phyloP scores from a whole-genome alignment of 202 grass and related monocot genomes.

The Carex sylvatica region DNA sequence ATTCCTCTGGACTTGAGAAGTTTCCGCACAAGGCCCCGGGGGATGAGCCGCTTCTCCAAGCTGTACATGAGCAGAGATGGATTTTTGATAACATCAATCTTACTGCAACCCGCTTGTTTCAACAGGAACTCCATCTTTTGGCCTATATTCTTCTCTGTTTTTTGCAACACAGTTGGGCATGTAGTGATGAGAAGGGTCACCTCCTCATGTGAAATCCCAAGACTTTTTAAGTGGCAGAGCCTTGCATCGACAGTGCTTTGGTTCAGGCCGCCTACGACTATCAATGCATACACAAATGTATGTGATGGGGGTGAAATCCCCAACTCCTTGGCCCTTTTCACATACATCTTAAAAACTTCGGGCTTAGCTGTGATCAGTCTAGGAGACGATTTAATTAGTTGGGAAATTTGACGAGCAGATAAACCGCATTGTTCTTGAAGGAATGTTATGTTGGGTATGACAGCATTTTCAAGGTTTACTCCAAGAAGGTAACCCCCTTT shows the following conservation, averaged over 20 bases:
- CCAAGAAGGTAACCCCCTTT: not conserved
- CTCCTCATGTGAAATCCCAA: constrained; percentile 32
- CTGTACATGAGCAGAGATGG: not conserved
- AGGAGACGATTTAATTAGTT: not conserved
- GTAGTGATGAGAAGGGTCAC: constrained; percentile 19
- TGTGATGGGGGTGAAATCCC: not conserved
- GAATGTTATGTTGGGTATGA: constrained; percentile 39
- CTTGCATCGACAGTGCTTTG: not conserved
- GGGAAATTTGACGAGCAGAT: not conserved
- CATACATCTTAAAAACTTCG: constrained; percentile 8
- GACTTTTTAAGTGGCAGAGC: constrained; percentile 13
- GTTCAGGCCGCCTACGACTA: not conserved
- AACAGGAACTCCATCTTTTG: constrained; percentile 24
- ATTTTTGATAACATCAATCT: not conserved
- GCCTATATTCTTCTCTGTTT: not conserved
- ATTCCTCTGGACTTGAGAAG: constrained; percentile 26
- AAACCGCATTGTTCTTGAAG: constrained; percentile 34
- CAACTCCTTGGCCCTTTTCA: constrained; percentile 24
- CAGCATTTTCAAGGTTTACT: not conserved
- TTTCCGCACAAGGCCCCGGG: not conserved
- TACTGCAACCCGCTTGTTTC: constrained; percentile 18
- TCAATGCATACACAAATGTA: constrained; percentile 23
- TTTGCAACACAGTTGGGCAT: constrained; percentile 8
- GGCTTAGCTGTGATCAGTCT: constrained; percentile 19
- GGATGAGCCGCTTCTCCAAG: not conserved